Evolutionary conservation across 495 filamentous ascomycete genomes (phyloP), one percentile per base, ranked within the genome.

Genomic region (Pyrenula aspistea): DNA sequence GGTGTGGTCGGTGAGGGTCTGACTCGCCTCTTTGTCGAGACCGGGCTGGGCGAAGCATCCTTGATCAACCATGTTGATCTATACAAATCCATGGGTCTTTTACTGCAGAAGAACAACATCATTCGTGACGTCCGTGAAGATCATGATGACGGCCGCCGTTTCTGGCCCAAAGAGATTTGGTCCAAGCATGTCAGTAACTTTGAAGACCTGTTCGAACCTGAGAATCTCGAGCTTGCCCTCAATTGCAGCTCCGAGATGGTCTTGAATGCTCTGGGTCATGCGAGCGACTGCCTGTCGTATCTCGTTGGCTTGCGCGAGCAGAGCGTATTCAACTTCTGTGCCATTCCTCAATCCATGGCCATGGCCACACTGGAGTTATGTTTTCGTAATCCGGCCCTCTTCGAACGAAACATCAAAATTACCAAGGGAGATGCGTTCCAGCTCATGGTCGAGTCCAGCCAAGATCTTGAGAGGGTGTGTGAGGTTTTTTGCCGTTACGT

Each of bases 41-140:
- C 81, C 89, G 20, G 88, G n/a, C n/a, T n/a, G n/a, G n/a, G n/a
- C 89, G 24, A 91, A 92, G 68, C 83, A 2, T 79, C 80, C 22
- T 75, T 93, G 23, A 69, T 87, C 24, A 73, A 84, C 25, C 81
- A 86, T 25, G 81, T 81, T 55, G 74, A 88, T 57, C 77, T 93
- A 22, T 79, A 84, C 42, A 88, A 91, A 66, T 83, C 83, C 55
- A 93, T 93, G 88, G 88, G 88, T 22, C 83, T 88, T 62, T 88
- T 92, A 64, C 69, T 93, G 23, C 88, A 93, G 64, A 89, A 93
- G n/a, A 88, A 84, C 36, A 93, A 92, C 74, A 89, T 92, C 67
- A 91, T 92, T 62, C 83, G 88, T 61, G 88, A 91, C 67, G 76
- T 91, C 56, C 77, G 79, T 66, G 88, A 92, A 63, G 88, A 92